Evolutionary conservation across 1,284 basidiomycete genomes (phyloP), one percentile per base, ranked within the genome.

Genomic region (Porodaedalea pini): DNA sequence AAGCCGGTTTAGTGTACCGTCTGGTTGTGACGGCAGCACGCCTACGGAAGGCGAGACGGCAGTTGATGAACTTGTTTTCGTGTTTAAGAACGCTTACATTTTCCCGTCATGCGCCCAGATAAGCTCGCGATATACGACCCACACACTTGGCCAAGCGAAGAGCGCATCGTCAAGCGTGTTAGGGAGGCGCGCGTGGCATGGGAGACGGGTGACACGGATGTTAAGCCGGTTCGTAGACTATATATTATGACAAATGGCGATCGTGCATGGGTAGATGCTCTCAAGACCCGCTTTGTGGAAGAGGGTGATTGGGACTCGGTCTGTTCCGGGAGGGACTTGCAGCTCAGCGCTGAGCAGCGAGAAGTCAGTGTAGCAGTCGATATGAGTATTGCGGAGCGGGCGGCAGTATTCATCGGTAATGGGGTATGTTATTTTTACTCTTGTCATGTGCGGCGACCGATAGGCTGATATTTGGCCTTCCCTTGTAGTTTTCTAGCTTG

Each of bases 161-260:
- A 75, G n/a, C 71, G 78, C 54, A 79, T 83, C 59, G 76, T 75
- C 23, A 61, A 66, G 37, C 71, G 70, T 41, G 73, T 81, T 1
- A 64, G 66, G n/a, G 65, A 74, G 36, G 70, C 82, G 25, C 60
- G 54, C 59, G 62, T n/a, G 63, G 63, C 7, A 23, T 45, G 21
- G 43, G 17, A 13, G 21, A 10, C 13, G 10, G 43, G 21, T 37
- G 8, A 37, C 36, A n/a, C 13, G 65, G 25, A 10, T 13, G 40
- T 21, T 8, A 11, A 54, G 11, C 27, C 27, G 41, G 52, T 74
- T 23, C 55, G 61, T 44, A 54, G 65, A 8, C 61, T 75, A 19
- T 75, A 72, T 61, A 63, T 76, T 47, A 65, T 75, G 65, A 73
- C 73, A 43, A 75, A 76, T 58, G 73, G 66, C 7, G 60, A 67